These are phyloP conservation scores for Chrysosporium keratinophilum DNA, from an alignment of 2,329 filamentous ascomycete genomes.

Conservation along the genomic window DNA sequence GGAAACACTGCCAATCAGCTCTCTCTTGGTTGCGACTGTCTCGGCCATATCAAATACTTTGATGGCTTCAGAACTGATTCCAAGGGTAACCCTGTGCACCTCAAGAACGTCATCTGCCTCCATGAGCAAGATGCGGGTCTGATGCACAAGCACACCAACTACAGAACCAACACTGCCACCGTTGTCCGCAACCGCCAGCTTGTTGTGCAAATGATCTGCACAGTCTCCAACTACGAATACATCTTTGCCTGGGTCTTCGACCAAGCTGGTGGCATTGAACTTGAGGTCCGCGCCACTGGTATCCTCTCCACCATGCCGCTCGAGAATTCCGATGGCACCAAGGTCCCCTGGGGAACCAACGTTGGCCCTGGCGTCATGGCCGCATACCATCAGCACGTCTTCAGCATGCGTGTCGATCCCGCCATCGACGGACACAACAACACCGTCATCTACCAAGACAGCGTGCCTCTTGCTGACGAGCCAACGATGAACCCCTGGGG, in stretches of 20 bases:
- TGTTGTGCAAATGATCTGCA: conserved; percentile 60
- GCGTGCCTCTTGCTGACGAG: conserved; percentile 50
- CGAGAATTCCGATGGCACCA: conserved; percentile 48
- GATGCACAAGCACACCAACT: conserved; percentile 63
- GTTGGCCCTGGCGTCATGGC: conserved; percentile 61
- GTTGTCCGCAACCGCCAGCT: conserved; percentile 55
- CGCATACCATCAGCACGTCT: conserved; percentile 66
- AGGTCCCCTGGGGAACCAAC: conserved; percentile 57
- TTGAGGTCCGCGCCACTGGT: conserved; percentile 59
- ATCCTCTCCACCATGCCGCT: conserved; percentile 59
- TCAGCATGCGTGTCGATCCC: conserved; percentile 56
- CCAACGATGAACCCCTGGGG: conserved; percentile 43
- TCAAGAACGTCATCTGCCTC: conserved; percentile 59
- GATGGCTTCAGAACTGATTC: conserved; percentile 49
- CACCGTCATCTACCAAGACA: conserved; percentile 48
- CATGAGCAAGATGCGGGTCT: conserved; percentile 62
- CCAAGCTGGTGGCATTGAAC: conserved; percentile 56
- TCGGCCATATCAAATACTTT: conserved; percentile 60
- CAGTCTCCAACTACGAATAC: conserved; percentile 63
- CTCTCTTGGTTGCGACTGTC: conserved; percentile 59
- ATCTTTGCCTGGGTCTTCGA: conserved; percentile 63
- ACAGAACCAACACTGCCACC: conserved; percentile 54
- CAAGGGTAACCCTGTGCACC: conserved; percentile 47
- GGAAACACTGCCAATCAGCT: conserved; percentile 60
- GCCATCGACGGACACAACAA: conserved; percentile 49